phyloP scores from a whole-genome alignment of 164 flowering plant species.

The Nymphaea colorata region DNA sequence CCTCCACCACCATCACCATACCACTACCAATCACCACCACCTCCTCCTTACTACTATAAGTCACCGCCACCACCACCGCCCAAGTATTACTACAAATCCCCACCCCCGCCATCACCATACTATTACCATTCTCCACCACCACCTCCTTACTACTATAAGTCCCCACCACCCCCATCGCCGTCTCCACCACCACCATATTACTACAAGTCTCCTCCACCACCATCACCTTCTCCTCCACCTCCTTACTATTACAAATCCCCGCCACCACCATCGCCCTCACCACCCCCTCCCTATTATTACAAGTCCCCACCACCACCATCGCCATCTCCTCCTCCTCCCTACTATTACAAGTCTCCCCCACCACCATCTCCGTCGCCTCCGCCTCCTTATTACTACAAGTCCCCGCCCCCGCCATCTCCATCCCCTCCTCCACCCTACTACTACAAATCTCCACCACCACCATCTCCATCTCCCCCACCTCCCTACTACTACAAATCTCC shows the following conservation, averaged over 20 bases:
- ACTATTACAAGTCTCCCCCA: neutral
- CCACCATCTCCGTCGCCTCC: slow-evolving; percentile 6
- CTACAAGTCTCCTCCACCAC: slow-evolving; percentile 27
- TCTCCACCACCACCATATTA: slow-evolving; percentile 10
- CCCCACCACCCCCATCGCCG: slow-evolving; percentile 27
- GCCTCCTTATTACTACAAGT: slow-evolving; percentile 21
- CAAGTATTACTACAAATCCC: slow-evolving; percentile 32
- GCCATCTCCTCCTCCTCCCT: slow-evolving; percentile 3
- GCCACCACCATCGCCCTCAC: slow-evolving; percentile 19
- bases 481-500: slow-evolving; percentile 11
- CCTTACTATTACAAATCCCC: slow-evolving; percentile 24
- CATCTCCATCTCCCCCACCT: slow-evolving; percentile 14
- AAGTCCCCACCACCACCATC: slow-evolving; percentile 8
- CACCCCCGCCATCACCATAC: slow-evolving; percentile 17
- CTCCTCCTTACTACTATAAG: slow-evolving; percentile 24
- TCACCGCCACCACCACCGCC: slow-evolving; percentile 33
- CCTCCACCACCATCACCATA: slow-evolving; percentile 21
- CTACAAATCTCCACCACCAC: slow-evolving; percentile 24
- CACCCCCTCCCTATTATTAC: slow-evolving; percentile 7
- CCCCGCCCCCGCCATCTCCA: slow-evolving; percentile 26
- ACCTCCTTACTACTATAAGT: slow-evolving; percentile 28
- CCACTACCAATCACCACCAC: neutral
- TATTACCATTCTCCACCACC: slow-evolving; percentile 16
- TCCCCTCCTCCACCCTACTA: slow-evolving; percentile 15
- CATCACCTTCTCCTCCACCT: slow-evolving; percentile 20